Conservation (phyloP, 208 protist species). For the Trypanosoma theileri region DNA sequence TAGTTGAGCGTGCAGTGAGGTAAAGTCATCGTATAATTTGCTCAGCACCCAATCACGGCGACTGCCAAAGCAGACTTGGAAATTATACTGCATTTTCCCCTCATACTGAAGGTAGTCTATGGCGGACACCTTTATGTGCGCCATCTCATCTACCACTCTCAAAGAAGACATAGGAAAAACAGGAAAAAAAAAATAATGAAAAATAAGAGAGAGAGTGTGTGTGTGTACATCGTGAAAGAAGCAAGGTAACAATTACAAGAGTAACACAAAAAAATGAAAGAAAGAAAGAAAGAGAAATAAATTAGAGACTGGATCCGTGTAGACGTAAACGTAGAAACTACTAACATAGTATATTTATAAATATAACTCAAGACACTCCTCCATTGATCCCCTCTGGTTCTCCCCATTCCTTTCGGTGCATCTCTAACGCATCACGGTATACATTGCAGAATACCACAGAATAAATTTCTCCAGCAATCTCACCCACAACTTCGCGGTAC, state of each 20-base stretch:
- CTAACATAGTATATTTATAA: no score
- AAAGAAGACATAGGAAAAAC: background rate
- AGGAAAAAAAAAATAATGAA: conserved; percentile 1
- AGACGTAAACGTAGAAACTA: no score
- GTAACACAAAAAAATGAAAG: background rate
- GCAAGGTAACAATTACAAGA: background rate
- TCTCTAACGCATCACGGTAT: conserved; percentile 17
- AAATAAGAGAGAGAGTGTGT: background rate
- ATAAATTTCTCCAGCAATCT: conserved; percentile 77
- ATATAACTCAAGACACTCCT: no score
- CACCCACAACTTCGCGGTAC: conserved; percentile 63
- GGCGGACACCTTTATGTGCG: conserved; percentile 12
- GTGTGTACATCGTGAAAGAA: no score
- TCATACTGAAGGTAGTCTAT: conserved; percentile 20
- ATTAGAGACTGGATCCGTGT: no score
- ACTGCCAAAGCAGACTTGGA: conserved; percentile 20
- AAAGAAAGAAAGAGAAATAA: background rate
- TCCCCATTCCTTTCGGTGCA: conserved; percentile 19
- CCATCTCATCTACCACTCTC: background rate
- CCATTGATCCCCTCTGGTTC: no score
- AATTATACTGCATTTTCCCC: conserved; percentile 22
- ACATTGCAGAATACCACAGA: conserved; percentile 47
- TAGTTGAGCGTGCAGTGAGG: conserved; percentile 13
- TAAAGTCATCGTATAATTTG: conserved; percentile 25
- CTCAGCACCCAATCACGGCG: conserved; percentile 15